Conservation (phyloP, 371 early-diverging fungal species). For the Mucor indicus region DNA sequence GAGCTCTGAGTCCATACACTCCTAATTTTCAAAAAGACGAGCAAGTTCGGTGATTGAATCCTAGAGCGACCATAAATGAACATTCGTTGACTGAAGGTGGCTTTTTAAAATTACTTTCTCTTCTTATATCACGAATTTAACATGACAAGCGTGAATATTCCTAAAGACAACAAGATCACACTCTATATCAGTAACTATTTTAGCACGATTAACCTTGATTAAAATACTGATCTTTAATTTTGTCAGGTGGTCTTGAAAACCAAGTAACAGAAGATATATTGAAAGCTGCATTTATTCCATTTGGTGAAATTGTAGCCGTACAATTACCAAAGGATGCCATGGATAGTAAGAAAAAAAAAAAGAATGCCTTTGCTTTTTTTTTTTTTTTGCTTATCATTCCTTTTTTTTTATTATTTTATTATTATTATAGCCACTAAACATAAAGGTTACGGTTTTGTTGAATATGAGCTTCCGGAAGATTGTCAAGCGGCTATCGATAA, state of each 20-base stretch:
- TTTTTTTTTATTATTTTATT: not conserved
- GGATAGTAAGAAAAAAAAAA: no score
- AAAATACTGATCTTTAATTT: not conserved
- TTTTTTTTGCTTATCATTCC: no score
- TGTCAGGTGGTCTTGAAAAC: slow-evolving; percentile 78
- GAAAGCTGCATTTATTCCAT: slow-evolving; percentile 91
- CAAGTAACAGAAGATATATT: slow-evolving; percentile 75
- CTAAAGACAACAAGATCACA: slow-evolving; percentile 51
- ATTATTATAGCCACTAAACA: slow-evolving; percentile 60
- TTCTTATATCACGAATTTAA: not conserved
- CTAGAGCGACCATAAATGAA: no score
- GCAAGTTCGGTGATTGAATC: no score
- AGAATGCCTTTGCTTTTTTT: no score
- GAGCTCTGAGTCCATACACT: no score
- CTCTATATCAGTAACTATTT: slow-evolving; percentile 48
- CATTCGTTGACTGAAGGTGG: not conserved
- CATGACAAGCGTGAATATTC: slow-evolving; percentile 21
- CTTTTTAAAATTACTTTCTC: not conserved
- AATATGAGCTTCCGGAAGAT: slow-evolving; percentile 85
- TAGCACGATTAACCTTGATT: not conserved
- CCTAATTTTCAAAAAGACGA: no score
- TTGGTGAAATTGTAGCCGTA: slow-evolving; percentile 92
- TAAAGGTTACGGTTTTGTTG: slow-evolving; percentile 94
- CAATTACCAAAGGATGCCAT: slow-evolving; percentile 84
- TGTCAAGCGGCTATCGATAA: slow-evolving; percentile 90